Evolutionary conservation across 371 early-diverging fungal species (phyloP).

Genomic region (Enterocytospora artemiae): DNA sequence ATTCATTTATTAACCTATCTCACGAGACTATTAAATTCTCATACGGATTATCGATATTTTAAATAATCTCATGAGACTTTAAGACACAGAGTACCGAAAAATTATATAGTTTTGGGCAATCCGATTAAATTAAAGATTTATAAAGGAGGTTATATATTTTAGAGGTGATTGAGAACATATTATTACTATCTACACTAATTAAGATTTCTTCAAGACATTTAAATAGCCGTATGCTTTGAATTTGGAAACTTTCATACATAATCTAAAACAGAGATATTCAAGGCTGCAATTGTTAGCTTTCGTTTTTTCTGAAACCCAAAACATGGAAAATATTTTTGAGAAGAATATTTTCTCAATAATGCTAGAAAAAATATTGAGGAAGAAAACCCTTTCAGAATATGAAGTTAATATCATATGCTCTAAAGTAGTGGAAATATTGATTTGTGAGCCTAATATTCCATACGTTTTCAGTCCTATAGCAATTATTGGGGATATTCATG

Average conservation of each 20-base stretch:
- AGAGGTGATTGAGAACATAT: too few relatives aligned
- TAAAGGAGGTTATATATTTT: too few relatives aligned
- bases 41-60: too few relatives aligned
- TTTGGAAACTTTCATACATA: not conserved
- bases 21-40: too few relatives aligned
- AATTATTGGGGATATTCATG: conserved; percentile 91
- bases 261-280: not conserved
- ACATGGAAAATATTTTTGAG: not conserved
- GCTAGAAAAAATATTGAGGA: not conserved
- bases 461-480: conserved; percentile 36
- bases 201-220: too few relatives aligned
- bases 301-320: not conserved
- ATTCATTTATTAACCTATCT: too few relatives aligned
- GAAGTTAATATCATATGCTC: conserved; percentile 63
- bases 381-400: conserved; percentile 60
- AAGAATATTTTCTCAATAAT: not conserved
- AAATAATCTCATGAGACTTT: too few relatives aligned
- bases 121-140: too few relatives aligned
- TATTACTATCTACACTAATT: too few relatives aligned
- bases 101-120: too few relatives aligned
- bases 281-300: not conserved
- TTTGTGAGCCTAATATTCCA: conserved; percentile 52
- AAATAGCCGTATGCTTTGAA: too few relatives aligned
- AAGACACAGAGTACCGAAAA: too few relatives aligned
- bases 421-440: conserved; percentile 45